Percentiles rank a stretch among this genome's conserved stretches.
These are phyloP conservation scores for Aspergillus intermedius DNA, from an alignment of 2,329 filamentous ascomycete species.

Conservation along the genomic window DNA sequence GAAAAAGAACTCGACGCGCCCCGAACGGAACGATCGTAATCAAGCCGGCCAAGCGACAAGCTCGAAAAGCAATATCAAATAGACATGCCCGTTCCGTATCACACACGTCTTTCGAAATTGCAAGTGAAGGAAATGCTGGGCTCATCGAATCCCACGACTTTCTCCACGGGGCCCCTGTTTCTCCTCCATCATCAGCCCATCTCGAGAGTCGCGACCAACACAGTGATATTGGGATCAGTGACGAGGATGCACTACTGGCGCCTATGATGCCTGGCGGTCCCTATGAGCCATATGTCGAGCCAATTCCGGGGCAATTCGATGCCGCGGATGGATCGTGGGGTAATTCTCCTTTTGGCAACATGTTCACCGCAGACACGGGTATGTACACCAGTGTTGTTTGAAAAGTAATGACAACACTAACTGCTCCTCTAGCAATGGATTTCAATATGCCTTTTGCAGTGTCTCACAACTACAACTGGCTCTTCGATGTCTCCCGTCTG, in stretches of 20 bases:
- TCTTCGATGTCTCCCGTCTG: conserved; percentile 46
- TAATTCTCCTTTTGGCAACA: conserved; percentile 31
- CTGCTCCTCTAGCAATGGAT: conserved; percentile 43
- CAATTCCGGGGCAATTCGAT: conserved; percentile 28
- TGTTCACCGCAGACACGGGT: conserved; percentile 55
- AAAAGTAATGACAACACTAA: background rate
- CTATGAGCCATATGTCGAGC: conserved; percentile 28
- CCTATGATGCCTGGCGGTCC: conserved; percentile 26
- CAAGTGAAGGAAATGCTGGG: background rate
- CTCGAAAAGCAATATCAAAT: background rate
- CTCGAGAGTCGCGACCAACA: conserved; percentile 10
- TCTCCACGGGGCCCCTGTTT: conserved; percentile 17
- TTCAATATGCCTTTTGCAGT: conserved; percentile 62
- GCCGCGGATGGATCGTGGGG: conserved; percentile 27
- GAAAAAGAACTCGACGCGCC: conserved; percentile 46
- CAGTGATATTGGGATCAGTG: conserved; percentile 17
- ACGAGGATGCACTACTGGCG: conserved; percentile 22
- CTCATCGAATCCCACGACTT: conserved; percentile 2
- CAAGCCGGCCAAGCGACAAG: conserved; percentile 17
- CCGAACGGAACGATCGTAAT: conserved; percentile 43
- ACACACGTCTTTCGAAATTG: background rate
- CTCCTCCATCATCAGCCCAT: conserved; percentile 19
- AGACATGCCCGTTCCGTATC: background rate
- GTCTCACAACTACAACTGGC: conserved; percentile 57
- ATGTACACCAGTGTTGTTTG: conserved; percentile 5